A percentile compares a stretch with the other conserved stretches of the same genome.
These are phyloP conservation scores for Globisporangium nunn DNA, from an alignment of 352 stramenopile genomes.

Conservation along the genomic window DNA sequence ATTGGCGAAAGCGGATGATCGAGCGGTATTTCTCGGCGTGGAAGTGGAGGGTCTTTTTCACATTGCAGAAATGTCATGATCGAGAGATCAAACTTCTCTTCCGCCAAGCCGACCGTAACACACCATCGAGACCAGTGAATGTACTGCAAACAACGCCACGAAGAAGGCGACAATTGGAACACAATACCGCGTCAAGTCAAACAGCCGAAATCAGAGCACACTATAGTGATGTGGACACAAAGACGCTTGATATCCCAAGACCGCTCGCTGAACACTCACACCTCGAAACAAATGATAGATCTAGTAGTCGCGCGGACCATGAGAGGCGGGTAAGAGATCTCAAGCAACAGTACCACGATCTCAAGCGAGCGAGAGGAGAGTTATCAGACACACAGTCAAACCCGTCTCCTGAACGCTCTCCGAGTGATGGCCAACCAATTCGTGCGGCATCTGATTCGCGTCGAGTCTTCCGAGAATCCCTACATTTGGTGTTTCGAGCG, in stretches of 20 bases:
- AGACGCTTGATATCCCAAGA: not conserved
- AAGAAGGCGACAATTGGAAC: not conserved
- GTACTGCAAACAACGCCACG: not conserved
- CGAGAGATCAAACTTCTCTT: not conserved
- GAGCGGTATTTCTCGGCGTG: constrained; percentile 31
- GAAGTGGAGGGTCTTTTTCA: constrained; percentile 20
- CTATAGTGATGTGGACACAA: not conserved
- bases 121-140: not conserved
- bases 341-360: constrained; percentile 6
- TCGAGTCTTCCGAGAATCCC: constrained; percentile 6
- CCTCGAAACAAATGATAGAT: not conserved
- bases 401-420: not conserved
- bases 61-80: not conserved
- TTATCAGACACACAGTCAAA: not conserved
- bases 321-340: constrained; percentile 1
- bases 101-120: not conserved
- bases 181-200: not conserved
- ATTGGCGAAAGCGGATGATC: constrained; percentile 35
- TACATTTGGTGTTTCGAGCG: constrained; percentile 11
- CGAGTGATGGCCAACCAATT: not conserved
- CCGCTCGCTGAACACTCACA: not conserved
- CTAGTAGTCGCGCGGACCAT: not conserved
- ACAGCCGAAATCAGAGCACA: not conserved
- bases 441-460: not conserved
- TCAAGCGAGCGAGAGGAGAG: constrained; percentile 3